These are phyloP conservation scores for Knufia petricola DNA, from an alignment of 2,329 filamentous ascomycete species.

Conservation along the genomic window DNA sequence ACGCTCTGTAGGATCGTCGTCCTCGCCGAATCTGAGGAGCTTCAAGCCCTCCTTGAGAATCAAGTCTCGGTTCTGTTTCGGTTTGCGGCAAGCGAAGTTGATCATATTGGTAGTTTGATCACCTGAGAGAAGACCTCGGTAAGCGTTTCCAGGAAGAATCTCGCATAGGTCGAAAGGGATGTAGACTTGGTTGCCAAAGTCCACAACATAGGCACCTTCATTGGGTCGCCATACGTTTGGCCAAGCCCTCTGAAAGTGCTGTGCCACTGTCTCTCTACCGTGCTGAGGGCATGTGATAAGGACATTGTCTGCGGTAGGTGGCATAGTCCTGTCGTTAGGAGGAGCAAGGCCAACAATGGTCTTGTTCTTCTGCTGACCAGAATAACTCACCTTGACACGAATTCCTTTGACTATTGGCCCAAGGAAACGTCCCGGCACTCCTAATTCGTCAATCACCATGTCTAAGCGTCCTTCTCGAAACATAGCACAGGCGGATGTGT, in stretches of 20 bases:
- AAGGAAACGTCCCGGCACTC: neutral
- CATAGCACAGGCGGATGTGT: neutral
- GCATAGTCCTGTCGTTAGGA: neutral
- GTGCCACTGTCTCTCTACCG: neutral
- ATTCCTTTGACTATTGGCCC: neutral
- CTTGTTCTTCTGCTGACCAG: neutral
- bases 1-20: neutral
- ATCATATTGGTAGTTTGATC: slow-evolving; percentile 4
- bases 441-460: neutral
- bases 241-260: neutral
- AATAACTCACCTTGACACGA: neutral
- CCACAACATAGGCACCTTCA: neutral
- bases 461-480: neutral
- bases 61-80: neutral
- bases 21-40: neutral
- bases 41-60: neutral
- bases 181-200: neutral
- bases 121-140: neutral
- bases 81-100: neutral
- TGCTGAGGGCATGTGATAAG: neutral
- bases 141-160: neutral
- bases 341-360: neutral
- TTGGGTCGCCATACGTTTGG: neutral
- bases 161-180: neutral
- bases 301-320: neutral